These are phyloP conservation scores for Cercospora brassicicola DNA, from an alignment of 2,329 filamentous ascomycete species.

Conservation along the genomic window DNA sequence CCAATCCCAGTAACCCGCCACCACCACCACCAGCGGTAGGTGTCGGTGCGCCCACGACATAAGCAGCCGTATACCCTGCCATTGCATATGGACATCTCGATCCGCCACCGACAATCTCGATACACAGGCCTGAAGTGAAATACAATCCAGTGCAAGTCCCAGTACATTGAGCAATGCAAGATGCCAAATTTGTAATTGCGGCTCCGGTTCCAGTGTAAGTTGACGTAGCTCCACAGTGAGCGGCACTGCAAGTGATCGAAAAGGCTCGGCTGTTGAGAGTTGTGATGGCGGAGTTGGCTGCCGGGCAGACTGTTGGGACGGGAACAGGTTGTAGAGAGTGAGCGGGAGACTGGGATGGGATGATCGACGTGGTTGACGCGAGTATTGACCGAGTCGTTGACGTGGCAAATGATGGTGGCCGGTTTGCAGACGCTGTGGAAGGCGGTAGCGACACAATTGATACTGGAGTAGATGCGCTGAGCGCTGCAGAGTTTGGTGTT, in stretches of 20 bases:
- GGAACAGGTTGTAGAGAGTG: neutral
- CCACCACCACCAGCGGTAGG: neutral
- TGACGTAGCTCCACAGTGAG: neutral
- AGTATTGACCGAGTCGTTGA: too few species aligned
- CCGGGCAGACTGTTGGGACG: neutral
- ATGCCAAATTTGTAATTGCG: slow-evolving; percentile 5
- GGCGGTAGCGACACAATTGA: neutral
- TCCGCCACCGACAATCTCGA: neutral
- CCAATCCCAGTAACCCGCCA: neutral
- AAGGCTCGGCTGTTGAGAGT: neutral
- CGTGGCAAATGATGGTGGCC: neutral
- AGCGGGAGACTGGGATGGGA: neutral
- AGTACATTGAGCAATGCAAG: slow-evolving; percentile 5
- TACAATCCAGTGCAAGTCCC: neutral
- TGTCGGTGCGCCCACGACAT: neutral
- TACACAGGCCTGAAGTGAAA: slow-evolving; percentile 1
- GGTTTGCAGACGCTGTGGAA: neutral
- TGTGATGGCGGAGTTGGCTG: neutral
- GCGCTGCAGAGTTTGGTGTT: neutral
- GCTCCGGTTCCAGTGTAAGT: neutral
- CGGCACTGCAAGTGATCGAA: neutral
- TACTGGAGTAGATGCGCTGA: neutral
- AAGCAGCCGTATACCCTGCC: neutral
- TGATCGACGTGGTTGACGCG: neutral
- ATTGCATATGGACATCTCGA: neutral